Conservation (phyloP, 2,329 filamentous ascomycete species). For the Pestalotiopsis sp. region DNA sequence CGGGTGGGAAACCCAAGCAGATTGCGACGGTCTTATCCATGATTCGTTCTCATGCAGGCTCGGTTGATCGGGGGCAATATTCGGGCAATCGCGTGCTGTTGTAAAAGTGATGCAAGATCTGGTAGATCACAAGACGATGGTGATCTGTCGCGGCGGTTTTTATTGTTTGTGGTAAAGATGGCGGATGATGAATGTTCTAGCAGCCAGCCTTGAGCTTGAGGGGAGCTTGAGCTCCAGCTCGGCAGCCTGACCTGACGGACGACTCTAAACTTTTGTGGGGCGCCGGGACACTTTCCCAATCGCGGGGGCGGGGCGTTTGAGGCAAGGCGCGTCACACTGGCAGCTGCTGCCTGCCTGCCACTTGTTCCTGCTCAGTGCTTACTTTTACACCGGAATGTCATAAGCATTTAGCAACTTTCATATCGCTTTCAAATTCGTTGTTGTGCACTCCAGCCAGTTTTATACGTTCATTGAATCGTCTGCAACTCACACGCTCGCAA, state of each 20-base stretch:
- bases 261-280: neutral
- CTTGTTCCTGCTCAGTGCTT: neutral
- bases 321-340: neutral
- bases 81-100: neutral
- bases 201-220: constrained; percentile 6
- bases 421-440: no score
- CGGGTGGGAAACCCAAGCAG: constrained; percentile 46
- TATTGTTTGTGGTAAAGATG: neutral
- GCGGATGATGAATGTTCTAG: neutral
- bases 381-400: neutral
- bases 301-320: neutral
- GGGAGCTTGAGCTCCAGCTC: neutral
- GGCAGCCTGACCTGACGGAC: neutral
- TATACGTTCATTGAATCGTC: no score
- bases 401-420: no score
- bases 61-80: neutral
- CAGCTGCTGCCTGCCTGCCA: neutral
- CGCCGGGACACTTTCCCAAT: neutral
- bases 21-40: constrained; percentile 41
- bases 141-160: neutral
- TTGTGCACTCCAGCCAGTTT: no score
- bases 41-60: constrained; percentile 11
- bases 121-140: neutral
- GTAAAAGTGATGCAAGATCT: neutral
- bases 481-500: no score